phyloP scores from a whole-genome alignment of 2,329 filamentous ascomycete genomes.

The Penicillium sclerotiorum region DNA sequence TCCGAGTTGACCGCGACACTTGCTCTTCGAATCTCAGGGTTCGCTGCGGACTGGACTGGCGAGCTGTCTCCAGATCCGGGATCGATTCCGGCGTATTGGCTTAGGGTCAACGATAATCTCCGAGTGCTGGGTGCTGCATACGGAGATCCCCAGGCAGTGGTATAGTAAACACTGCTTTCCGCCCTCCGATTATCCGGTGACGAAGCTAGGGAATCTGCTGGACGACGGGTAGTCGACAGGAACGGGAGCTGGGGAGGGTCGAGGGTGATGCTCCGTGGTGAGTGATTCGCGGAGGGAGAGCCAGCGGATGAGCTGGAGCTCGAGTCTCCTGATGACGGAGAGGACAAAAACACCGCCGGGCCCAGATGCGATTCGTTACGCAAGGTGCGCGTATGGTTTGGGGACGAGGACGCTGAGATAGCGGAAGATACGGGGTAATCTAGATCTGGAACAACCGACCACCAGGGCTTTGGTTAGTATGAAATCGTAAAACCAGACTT shows the following conservation, averaged over 20 bases:
- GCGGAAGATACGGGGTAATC: conserved; percentile 40
- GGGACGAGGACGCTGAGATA: conserved; percentile 39
- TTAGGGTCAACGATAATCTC: conserved; percentile 42
- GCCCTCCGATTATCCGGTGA: conserved; percentile 46
- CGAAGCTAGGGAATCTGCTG: conserved; percentile 40
- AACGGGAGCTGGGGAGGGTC: conserved; percentile 35
- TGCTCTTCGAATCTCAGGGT: conserved; percentile 32
- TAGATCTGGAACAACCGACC: conserved; percentile 36
- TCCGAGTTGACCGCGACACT: conserved; percentile 30
- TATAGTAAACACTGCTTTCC: conserved; percentile 61
- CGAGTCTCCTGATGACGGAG: conserved; percentile 40
- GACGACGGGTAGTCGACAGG: conserved; percentile 34
- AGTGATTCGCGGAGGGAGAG: conserved; percentile 35
- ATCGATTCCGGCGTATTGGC: conserved; percentile 51
- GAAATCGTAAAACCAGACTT: no score
- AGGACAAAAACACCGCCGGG: conserved; percentile 35
- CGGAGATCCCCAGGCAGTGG: conserved; percentile 89
- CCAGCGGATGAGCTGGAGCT: conserved; percentile 35
- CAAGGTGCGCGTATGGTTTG: conserved; percentile 29
- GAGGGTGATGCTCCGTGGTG: conserved; percentile 31
- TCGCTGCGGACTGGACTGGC: conserved; percentile 34
- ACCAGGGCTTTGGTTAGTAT: conserved; percentile 16
- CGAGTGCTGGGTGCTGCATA: conserved; percentile 67
- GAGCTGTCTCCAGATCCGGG: conserved; percentile 38
- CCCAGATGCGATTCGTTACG: conserved; percentile 36